Percentiles rank a stretch among this genome's conserved stretches.
Evolutionary conservation across 352 stramenopile species (phyloP).

Genomic region (Pythium aristosporum): DNA sequence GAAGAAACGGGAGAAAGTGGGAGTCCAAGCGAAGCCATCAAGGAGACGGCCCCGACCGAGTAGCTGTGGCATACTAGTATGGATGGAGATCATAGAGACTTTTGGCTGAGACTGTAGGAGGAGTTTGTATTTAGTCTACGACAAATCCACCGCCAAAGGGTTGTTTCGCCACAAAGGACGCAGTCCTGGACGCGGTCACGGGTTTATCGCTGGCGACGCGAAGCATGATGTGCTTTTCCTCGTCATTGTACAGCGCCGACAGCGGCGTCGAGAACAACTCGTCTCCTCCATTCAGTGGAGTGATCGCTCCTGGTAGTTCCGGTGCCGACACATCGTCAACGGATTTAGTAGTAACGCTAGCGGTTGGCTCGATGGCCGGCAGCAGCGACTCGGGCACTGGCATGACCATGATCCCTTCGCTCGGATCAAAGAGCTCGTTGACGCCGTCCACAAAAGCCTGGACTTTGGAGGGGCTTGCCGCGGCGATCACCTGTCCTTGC

Average conservation of each 20-base stretch:
- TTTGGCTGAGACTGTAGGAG: neutral
- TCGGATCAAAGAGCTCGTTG: constrained; percentile 23
- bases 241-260: constrained; percentile 69
- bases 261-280: constrained; percentile 52
- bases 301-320: neutral
- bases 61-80: neutral
- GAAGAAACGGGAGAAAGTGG: neutral
- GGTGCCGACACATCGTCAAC: neutral
- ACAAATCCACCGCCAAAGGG: constrained; percentile 6
- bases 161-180: constrained; percentile 8
- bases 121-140: neutral
- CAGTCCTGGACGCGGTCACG: neutral
- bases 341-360: neutral
- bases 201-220: constrained; percentile 27
- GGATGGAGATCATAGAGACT: neutral
- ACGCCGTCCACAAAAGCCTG: constrained; percentile 13
- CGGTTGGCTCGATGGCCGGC: neutral
- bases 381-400: neutral
- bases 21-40: neutral
- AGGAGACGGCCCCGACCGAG: neutral
- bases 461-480: constrained; percentile 5
- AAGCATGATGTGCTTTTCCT: constrained; percentile 66
- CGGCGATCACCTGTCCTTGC: constrained; percentile 9
- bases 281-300: constrained; percentile 1
- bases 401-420: constrained; percentile 10